Base-by-base conservation (phyloP, 768 basidiomycete species). In the Tephrocybe rancida region DNA sequence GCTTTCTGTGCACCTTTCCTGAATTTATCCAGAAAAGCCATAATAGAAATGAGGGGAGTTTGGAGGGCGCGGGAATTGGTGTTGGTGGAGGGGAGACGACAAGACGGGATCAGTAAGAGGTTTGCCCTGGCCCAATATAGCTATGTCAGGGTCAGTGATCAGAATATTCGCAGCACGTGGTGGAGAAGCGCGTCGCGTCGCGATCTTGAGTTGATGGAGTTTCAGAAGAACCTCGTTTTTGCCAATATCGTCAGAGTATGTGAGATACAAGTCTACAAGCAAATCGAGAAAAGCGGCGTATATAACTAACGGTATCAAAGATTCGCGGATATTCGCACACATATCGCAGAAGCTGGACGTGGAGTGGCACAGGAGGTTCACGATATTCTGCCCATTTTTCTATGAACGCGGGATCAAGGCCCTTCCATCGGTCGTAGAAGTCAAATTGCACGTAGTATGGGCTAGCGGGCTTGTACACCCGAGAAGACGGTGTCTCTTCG, bases 1-100 rank as follows among this genome's bases (percentile, higher is more conserved):
- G 92, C 92, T 67, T 92, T 91, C 70, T 86, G 82, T 0, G 92
- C 92, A 5, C 90, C 89, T 53, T 79, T 79, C 57, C 75, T 82
- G 74, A 94, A 88, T 71, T 92, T 93, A 67, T 90, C 87, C 47
- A 95, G 73, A 71, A 92, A 68, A 22, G 77, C 76, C 75, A 79
- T 76, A 30, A 22, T 34, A 18, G 38, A 13, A 9, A 16, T 44
- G 29, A 29, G 16, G 8, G 7, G 32, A 8, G 43, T 41, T 46
- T 35, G 10, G 45, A 18, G 22, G 45, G 34, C 11, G 34, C n/a
- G 24, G 19, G 18, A 32, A 19, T 34, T 37, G 19, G 19, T 38
- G n/a, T n/a, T n/a, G n/a, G n/a, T n/a, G n/a, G 18, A 11, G 48
- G 4, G 30, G 27, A 49, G 35, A 39, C 26, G 19, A 18, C 27